A percentile compares a stretch with the other conserved stretches of the same genome.
Evolutionary conservation across 371 early-diverging fungal genomes (phyloP).

Genomic region (Lichtheimia ramosa): DNA sequence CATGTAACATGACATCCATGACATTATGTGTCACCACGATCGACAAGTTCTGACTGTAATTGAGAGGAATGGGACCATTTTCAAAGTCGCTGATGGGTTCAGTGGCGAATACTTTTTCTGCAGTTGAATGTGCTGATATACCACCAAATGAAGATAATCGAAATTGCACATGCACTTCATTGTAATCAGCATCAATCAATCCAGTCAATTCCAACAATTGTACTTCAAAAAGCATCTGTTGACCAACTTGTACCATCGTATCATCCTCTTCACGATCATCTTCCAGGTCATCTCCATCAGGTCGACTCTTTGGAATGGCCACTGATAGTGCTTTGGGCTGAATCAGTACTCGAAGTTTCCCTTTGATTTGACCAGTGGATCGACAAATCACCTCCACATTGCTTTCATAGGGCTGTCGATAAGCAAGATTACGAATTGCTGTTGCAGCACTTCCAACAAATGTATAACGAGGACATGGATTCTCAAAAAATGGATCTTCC

Average conservation of each 20-base stretch:
- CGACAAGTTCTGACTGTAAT: slow-evolving; percentile 65
- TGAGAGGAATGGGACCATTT: slow-evolving; percentile 47
- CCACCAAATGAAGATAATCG: slow-evolving; percentile 65
- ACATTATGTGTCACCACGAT: slow-evolving; percentile 48
- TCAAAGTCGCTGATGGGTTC: slow-evolving; percentile 59
- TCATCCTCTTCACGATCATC: slow-evolving; percentile 9
- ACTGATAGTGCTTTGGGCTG: slow-evolving; percentile 50
- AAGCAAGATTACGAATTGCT: slow-evolving; percentile 52
- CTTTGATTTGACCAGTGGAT: slow-evolving; percentile 56
- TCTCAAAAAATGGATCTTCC: slow-evolving; percentile 77
- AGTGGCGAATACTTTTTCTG: slow-evolving; percentile 60
- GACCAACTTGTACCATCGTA: slow-evolving; percentile 40
- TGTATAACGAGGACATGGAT: slow-evolving; percentile 57
- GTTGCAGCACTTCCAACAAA: slow-evolving; percentile 68
- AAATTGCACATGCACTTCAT: slow-evolving; percentile 80
- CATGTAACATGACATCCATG: slow-evolving; percentile 43
- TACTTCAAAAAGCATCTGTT: slow-evolving; percentile 73
- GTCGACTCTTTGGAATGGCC: slow-evolving; percentile 7
- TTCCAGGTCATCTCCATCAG: slow-evolving; percentile 2
- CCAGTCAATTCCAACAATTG: slow-evolving; percentile 67
- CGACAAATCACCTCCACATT: slow-evolving; percentile 61
- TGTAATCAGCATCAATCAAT: slow-evolving; percentile 63
- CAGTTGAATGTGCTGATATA: slow-evolving; percentile 26
- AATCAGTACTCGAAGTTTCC: slow-evolving; percentile 46
- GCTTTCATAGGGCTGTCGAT: slow-evolving; percentile 52